Conservation (phyloP, 73 alveolate species). For the Diophrys appendiculata region DNA sequence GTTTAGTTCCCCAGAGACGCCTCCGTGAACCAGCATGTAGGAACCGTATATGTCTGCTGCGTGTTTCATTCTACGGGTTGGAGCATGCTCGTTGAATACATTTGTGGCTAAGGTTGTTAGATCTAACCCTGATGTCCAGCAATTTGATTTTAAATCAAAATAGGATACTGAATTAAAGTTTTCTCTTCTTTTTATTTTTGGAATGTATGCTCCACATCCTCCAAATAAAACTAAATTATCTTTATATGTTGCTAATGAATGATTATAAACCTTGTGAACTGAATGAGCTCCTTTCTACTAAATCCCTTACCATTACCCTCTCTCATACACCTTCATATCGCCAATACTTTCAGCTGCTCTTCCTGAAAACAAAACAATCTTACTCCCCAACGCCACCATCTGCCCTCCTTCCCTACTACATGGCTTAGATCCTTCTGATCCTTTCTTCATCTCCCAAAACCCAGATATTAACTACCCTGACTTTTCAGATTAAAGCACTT, state of each 20-base stretch:
- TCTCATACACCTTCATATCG: not conserved
- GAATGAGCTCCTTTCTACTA: no score
- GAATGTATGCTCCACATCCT: constrained; percentile 27
- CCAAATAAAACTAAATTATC: constrained; percentile 19
- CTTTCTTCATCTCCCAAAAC: constrained; percentile 3
- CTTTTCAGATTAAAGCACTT: not conserved
- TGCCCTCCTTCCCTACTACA: not conserved
- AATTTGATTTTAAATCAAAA: not conserved
- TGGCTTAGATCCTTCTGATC: not conserved
- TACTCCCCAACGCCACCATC: not conserved
- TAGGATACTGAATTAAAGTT: not conserved
- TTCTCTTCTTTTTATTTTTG: constrained; percentile 9
- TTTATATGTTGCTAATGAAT: not conserved
- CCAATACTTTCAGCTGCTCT: not conserved
- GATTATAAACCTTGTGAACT: no score
- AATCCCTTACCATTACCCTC: no score
- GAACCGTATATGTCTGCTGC: constrained; percentile 10
- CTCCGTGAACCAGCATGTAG: constrained; percentile 43
- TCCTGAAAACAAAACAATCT: not conserved
- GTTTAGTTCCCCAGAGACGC: constrained; percentile 42
- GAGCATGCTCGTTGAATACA: constrained; percentile 23
- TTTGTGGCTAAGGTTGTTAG: not conserved
- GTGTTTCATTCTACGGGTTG: constrained; percentile 41
- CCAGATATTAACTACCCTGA: no score
- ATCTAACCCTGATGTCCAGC: not conserved